phyloP scores from a whole-genome alignment of 371 early-diverging fungal genomes.

The Syncephalastrum monosporum region DNA sequence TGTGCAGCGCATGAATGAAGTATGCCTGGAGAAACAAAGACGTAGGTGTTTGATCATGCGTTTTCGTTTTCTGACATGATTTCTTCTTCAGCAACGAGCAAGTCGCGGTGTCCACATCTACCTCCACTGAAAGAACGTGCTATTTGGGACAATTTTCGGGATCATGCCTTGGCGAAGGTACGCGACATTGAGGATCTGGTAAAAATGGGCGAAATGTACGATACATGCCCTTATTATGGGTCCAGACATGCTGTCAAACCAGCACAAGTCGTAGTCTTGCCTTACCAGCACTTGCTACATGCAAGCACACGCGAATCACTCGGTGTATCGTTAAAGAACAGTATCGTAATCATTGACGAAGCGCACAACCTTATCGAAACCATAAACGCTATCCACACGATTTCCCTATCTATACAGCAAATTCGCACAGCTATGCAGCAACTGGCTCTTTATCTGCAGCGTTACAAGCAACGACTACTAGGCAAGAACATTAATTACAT shows the following conservation, averaged over 20 bases:
- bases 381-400: conserved; percentile 61
- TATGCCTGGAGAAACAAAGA: conserved; percentile 73
- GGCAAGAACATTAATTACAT: conserved; percentile 81
- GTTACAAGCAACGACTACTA: conserved; percentile 68
- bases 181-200: conserved; percentile 90
- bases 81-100: conserved; percentile 17
- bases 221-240: conserved; percentile 92
- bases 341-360: conserved; percentile 87
- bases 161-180: conserved; percentile 52
- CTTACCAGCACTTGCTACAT: conserved; percentile 85
- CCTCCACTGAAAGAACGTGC: conserved; percentile 41
- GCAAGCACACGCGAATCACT: conserved; percentile 73
- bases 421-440: conserved; percentile 52
- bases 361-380: conserved; percentile 88
- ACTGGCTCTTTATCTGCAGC: conserved; percentile 65
- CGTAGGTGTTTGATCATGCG: conserved; percentile 16
- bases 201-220: conserved; percentile 56
- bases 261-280: conserved; percentile 78
- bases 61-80: conserved; percentile 3
- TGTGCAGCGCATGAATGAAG: conserved; percentile 69
- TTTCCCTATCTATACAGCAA: conserved; percentile 44
- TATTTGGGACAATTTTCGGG: conserved; percentile 56
- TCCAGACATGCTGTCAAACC: conserved; percentile 59
- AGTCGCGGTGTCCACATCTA: conserved; percentile 54
- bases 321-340: conserved; percentile 70